Percentiles rank a stretch among this genome's conserved stretches.
Conservation (phyloP, 768 basidiomycete genomes). For the Kwoniella europaea region DNA sequence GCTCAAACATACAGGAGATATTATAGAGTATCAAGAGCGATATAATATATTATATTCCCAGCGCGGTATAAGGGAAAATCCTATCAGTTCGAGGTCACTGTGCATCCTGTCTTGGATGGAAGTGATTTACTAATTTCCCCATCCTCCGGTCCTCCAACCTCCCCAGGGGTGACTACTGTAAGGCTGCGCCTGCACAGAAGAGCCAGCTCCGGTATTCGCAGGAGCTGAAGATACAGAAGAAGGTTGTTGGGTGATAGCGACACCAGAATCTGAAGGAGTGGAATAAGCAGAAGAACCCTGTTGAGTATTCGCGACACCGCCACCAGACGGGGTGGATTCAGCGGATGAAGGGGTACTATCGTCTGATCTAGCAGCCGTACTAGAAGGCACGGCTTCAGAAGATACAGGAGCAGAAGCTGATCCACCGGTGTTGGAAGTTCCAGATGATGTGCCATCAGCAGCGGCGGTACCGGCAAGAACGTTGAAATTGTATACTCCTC, state of each 20-base stretch:
- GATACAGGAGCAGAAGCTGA: not conserved
- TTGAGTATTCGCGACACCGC: not conserved
- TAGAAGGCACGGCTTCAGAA: not conserved
- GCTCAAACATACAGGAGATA: too few relatives aligned
- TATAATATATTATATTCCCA: too few relatives aligned
- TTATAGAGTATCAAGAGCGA: too few relatives aligned
- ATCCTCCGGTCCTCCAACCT: not conserved
- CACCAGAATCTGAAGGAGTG: not conserved
- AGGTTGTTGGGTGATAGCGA: not conserved
- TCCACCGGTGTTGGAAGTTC: not conserved
- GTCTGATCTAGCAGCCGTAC: not conserved
- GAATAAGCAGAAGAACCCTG: not conserved
- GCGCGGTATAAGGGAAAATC: too few relatives aligned
- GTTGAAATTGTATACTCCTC: constrained; percentile 56
- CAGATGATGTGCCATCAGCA: not conserved
- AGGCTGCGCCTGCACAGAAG: not conserved
- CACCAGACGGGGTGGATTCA: not conserved
- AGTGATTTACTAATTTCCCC: not conserved
- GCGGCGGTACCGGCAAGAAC: constrained; percentile 38
- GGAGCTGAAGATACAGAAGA: not conserved
- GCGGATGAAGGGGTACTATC: not conserved
- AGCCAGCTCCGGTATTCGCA: not conserved
- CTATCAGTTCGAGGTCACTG: too few relatives aligned
- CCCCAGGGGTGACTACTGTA: not conserved
- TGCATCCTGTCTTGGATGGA: too few relatives aligned